Percentiles rank a stretch among this genome's conserved stretches.
Conservation (phyloP, 441 rosid species). For the Pelargonium myrrhifolium region DNA sequence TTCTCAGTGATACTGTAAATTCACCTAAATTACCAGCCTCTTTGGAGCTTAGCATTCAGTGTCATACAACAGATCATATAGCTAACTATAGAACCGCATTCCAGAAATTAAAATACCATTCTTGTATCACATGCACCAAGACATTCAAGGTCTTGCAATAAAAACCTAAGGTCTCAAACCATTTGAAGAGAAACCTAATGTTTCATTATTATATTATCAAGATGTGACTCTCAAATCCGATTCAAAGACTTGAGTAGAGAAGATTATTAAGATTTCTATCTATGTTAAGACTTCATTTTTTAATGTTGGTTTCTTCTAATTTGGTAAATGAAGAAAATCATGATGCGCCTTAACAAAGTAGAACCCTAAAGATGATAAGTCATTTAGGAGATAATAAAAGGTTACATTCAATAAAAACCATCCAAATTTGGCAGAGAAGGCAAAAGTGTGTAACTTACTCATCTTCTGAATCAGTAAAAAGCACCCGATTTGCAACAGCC, state of each 20-base stretch:
- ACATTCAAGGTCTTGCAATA: too few species aligned
- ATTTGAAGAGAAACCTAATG: too few species aligned
- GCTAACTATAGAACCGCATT: too few species aligned
- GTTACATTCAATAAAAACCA: not conserved
- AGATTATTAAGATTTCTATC: not conserved
- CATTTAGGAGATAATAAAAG: not conserved
- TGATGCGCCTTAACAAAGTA: not conserved
- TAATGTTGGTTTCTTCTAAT: not conserved
- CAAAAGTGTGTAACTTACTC: conserved; percentile 52
- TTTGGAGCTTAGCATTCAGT: too few species aligned
- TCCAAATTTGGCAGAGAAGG: not conserved
- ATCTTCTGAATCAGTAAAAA: conserved; percentile 94
- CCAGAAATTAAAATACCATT: too few species aligned
- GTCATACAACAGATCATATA: too few species aligned
- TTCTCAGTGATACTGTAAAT: too few species aligned
- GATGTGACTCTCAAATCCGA: not conserved
- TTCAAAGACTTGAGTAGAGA: not conserved
- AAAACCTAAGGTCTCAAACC: too few species aligned
- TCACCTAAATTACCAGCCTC: too few species aligned
- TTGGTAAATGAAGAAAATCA: not conserved
- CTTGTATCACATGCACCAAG: too few species aligned
- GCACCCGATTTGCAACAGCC: conserved; percentile 71
- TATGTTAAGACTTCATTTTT: not conserved
- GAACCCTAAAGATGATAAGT: not conserved
- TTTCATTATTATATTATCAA: too few species aligned